These are phyloP conservation scores for Uronychia binucleata DNA, from an alignment of 73 alveolate species.

Conservation along the genomic window DNA sequence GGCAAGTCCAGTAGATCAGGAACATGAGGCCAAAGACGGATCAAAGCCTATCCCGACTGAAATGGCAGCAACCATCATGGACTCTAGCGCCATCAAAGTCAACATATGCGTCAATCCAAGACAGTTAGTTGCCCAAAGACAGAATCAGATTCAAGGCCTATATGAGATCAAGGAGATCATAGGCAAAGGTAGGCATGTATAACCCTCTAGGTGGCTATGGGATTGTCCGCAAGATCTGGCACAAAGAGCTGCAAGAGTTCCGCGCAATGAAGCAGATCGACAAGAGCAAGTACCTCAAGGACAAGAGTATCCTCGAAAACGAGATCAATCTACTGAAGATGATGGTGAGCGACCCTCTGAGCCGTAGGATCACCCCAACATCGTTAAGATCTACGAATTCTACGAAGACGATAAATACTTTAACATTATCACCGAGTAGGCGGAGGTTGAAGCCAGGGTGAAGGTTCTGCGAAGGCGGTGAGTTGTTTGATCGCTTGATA, in stretches of 20 bases:
- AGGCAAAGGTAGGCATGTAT: constrained; percentile 1
- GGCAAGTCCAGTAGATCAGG: too few relatives aligned
- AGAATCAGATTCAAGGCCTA: constrained; percentile 29
- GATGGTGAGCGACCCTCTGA: constrained; percentile 9
- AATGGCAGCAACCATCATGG: background rate
- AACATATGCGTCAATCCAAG: background rate
- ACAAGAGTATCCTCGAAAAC: constrained; percentile 57
- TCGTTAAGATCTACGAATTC: constrained; percentile 86
- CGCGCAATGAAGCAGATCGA: constrained; percentile 53
- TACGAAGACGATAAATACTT: constrained; percentile 78
- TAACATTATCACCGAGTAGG: constrained; percentile 75
- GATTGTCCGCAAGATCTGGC: constrained; percentile 39
- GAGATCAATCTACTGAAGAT: constrained; percentile 81
- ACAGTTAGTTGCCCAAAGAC: constrained; percentile 34
- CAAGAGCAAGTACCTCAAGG: constrained; percentile 31
- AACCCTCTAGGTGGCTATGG: constrained; percentile 46
- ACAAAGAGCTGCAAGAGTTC: constrained; percentile 37
- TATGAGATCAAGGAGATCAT: constrained; percentile 35
- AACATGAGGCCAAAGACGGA: too few relatives aligned
- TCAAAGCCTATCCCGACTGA: background rate
- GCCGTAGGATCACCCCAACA: constrained; percentile 76
- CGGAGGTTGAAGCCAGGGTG: background rate
- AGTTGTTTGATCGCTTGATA: constrained; percentile 52
- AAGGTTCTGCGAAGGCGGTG: constrained; percentile 76
- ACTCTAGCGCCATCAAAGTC: background rate